Conservation (phyloP, 768 basidiomycete species). For the Boletus huronensis region DNA sequence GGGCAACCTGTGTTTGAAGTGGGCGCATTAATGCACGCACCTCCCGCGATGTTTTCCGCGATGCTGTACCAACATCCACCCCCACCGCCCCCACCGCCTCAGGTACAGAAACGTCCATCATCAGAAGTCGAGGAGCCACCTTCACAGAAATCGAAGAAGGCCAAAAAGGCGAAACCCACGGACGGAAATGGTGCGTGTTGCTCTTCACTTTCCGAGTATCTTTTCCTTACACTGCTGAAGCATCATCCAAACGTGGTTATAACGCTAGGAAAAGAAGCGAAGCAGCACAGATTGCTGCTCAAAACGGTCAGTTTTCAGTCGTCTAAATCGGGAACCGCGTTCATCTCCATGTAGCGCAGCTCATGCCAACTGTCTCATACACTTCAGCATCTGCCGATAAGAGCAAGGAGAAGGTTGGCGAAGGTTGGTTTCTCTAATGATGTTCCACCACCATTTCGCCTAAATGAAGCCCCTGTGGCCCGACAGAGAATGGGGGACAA, state of each 20-base stretch:
- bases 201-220: slow-evolving; percentile 3
- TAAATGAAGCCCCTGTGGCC: slow-evolving; percentile 23
- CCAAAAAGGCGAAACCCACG: slow-evolving; percentile 37
- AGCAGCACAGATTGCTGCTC: slow-evolving; percentile 59
- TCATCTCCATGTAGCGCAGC: slow-evolving; percentile 37
- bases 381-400: slow-evolving; percentile 36
- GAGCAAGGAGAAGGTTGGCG: slow-evolving; percentile 43
- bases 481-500: slow-evolving; percentile 29
- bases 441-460: slow-evolving; percentile 1
- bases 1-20: slow-evolving; percentile 33
- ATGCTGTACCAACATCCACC: slow-evolving; percentile 30
- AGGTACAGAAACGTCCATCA: slow-evolving; percentile 36
- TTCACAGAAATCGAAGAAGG: slow-evolving; percentile 47
- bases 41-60: slow-evolving; percentile 27
- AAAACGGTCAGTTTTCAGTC: slow-evolving; percentile 48
- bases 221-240: slow-evolving; percentile 20
- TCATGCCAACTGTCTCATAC: slow-evolving; percentile 45
- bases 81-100: slow-evolving; percentile 23
- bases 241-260: slow-evolving; percentile 60
- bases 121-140: slow-evolving; percentile 39
- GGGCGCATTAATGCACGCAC: slow-evolving; percentile 31
- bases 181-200: slow-evolving; percentile 32
- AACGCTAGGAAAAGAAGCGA: slow-evolving; percentile 72
- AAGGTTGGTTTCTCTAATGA: slow-evolving; percentile 30
- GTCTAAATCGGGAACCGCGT: slow-evolving; percentile 7